phyloP scores from a whole-genome alignment of 192 early-diverging fungal genomes.

The Coemansia sp. region DNA sequence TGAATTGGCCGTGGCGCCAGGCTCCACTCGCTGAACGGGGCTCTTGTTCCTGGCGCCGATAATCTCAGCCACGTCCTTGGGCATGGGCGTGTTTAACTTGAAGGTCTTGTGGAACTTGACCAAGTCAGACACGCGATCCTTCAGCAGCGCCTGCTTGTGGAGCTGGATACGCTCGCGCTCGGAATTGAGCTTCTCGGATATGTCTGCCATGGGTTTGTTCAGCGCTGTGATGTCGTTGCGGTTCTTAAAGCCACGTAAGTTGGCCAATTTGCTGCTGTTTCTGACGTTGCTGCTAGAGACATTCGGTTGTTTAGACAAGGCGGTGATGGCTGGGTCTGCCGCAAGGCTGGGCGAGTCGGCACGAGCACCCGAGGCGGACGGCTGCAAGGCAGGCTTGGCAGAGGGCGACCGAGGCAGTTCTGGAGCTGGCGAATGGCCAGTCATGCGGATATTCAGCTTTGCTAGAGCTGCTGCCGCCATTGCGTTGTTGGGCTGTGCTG shows the following conservation, averaged over 20 bases:
- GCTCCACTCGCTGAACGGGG: slow-evolving; percentile 11
- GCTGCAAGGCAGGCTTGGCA: slow-evolving; percentile 1
- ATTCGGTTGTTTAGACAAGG: slow-evolving; percentile 27
- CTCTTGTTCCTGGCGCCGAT: slow-evolving; percentile 58
- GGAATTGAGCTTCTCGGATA: slow-evolving; percentile 57
- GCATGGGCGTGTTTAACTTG: slow-evolving; percentile 79
- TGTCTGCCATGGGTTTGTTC: slow-evolving; percentile 59
- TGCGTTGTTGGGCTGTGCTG: slow-evolving; percentile 19
- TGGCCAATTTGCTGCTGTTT: slow-evolving; percentile 45
- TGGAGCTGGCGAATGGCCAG: slow-evolving; percentile 23
- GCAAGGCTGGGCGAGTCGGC: slow-evolving; percentile 13
- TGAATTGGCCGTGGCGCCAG: slow-evolving; percentile 6
- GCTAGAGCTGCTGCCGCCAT: slow-evolving; percentile 41
- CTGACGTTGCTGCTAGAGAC: not conserved
- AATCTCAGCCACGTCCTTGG: slow-evolving; percentile 77
- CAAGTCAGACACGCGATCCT: slow-evolving; percentile 76
- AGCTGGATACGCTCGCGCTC: slow-evolving; percentile 79
- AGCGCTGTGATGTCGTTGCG: slow-evolving; percentile 53
- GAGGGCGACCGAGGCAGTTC: not conserved
- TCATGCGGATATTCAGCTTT: slow-evolving; percentile 52
- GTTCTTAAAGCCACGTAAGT: slow-evolving; percentile 50
- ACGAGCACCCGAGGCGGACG: not conserved
- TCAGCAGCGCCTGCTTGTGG: slow-evolving; percentile 68
- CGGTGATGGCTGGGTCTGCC: slow-evolving; percentile 34
- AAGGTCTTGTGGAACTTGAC: slow-evolving; percentile 77